A percentile compares a stretch with the other conserved stretches of the same genome.
These are phyloP conservation scores for Saccharomyces hybrid DNA, from an alignment of 1,139 yeast genomes.

Conservation along the genomic window DNA sequence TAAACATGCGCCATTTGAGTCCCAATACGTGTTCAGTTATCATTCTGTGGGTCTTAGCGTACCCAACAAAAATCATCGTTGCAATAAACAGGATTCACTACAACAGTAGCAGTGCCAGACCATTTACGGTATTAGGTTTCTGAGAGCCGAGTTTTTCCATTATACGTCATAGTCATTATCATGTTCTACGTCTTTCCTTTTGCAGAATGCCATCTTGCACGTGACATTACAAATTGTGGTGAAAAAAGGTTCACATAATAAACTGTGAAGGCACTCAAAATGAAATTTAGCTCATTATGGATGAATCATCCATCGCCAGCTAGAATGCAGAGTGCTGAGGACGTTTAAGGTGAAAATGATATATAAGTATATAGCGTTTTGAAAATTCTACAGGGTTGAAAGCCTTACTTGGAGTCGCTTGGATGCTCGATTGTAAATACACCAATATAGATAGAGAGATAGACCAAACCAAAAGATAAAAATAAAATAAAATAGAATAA, in stretches of 20 bases:
- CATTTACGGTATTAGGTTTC: not conserved
- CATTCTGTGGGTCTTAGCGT: not conserved
- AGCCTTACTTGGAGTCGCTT: not conserved
- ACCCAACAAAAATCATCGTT: not conserved
- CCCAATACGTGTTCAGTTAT: not conserved
- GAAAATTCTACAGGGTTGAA: not conserved
- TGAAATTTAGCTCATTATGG: not conserved
- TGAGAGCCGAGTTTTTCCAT: not conserved
- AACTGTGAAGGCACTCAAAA: not conserved
- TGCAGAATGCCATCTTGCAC: not conserved
- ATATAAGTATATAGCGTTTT: not conserved
- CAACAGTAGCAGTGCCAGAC: not conserved
- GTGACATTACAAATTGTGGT: conserved; percentile 1
- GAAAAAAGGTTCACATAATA: not conserved
- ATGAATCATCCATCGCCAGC: not conserved
- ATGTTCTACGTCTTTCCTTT: not conserved
- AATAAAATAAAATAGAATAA: not conserved
- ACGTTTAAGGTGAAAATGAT: no score
- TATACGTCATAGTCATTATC: not conserved
- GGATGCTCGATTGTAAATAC: not conserved
- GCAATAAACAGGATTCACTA: not conserved
- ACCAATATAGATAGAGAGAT: not conserved
- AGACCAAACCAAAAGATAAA: not conserved
- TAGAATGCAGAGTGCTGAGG: no score
- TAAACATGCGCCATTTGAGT: not conserved